phyloP scores from a whole-genome alignment of 192 early-diverging fungal genomes.

The Jimgerdemannia flammicorona region DNA sequence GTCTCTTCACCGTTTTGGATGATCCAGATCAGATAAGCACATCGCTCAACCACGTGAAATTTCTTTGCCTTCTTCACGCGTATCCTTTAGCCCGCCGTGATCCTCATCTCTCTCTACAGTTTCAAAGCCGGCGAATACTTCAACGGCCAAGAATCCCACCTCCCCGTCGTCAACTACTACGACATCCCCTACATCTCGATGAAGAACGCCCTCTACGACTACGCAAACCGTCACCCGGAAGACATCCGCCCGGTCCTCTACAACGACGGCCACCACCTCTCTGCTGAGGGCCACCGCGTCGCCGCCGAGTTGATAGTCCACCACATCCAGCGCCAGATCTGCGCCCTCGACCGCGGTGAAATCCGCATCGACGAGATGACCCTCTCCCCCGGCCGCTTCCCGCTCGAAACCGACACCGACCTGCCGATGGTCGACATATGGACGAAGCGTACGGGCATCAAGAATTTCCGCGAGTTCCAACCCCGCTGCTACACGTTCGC shows the following conservation, averaged over 20 bases:
- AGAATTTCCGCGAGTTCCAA: conserved; percentile 9
- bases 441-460: conserved; percentile 4
- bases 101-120: conserved; percentile 7
- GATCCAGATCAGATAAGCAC: too few species aligned
- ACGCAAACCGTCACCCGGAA: conserved; percentile 3
- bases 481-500: conserved; percentile 12
- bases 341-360: neutral
- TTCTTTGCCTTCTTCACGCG: neutral
- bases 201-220: conserved; percentile 16
- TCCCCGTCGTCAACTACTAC: conserved; percentile 17
- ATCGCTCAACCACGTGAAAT: too few species aligned
- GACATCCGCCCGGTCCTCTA: conserved; percentile 6
- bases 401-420: neutral
- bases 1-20: too few species aligned
- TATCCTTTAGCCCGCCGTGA: conserved; percentile 12
- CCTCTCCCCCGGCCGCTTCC: neutral
- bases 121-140: conserved; percentile 16
- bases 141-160: conserved; percentile 13
- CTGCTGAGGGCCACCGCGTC: conserved; percentile 8
- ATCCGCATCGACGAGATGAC: neutral
- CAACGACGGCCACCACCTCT: conserved; percentile 14
- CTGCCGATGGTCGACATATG: conserved; percentile 13
- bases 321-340: conserved; percentile 14
- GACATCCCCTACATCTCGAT: conserved; percentile 15
- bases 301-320: conserved; percentile 4